A percentile compares a stretch with the other conserved stretches of the same genome.
These are phyloP conservation scores for Boletus smithii DNA, from an alignment of 1,284 basidiomycete genomes.

Conservation along the genomic window DNA sequence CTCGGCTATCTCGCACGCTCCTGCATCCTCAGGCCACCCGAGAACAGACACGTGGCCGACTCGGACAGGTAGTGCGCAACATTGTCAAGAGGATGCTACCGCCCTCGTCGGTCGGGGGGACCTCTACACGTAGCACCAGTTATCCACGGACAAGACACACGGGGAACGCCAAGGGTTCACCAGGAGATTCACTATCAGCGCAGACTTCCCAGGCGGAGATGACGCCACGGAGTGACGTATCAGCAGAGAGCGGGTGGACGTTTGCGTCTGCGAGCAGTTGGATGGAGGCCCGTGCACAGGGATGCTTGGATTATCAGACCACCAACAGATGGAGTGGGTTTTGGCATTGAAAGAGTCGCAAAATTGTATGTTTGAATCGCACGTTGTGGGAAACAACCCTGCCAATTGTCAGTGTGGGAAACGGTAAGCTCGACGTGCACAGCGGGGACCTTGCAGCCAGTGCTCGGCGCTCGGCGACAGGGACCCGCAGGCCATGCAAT, in stretches of 20 bases:
- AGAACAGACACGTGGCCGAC: constrained; percentile 13
- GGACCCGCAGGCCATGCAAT: too few relatives aligned
- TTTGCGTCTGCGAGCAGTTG: constrained; percentile 15
- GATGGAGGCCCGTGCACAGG: neutral
- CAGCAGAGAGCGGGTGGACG: constrained; percentile 22
- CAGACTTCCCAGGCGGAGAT: neutral
- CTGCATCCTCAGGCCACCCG: neutral
- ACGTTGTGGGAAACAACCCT: too few relatives aligned
- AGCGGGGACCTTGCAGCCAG: too few relatives aligned
- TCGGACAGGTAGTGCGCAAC: constrained; percentile 24
- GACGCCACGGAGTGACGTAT: constrained; percentile 21
- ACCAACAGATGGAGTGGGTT: constrained; percentile 23
- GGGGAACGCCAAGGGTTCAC: neutral
- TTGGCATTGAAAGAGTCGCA: constrained; percentile 20
- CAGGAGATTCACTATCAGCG: neutral
- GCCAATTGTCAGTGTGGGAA: too few relatives aligned
- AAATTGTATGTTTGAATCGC: too few relatives aligned
- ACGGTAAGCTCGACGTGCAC: too few relatives aligned
- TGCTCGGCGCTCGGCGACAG: too few relatives aligned
- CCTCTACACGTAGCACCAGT: neutral
- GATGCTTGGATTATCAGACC: constrained; percentile 3
- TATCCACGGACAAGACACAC: neutral
- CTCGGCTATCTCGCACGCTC: neutral
- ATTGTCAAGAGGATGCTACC: constrained; percentile 26
- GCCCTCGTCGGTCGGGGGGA: constrained; percentile 4